phyloP scores from a whole-genome alignment of 2,329 filamentous ascomycete genomes.

The Nannizzia gypsea region DNA sequence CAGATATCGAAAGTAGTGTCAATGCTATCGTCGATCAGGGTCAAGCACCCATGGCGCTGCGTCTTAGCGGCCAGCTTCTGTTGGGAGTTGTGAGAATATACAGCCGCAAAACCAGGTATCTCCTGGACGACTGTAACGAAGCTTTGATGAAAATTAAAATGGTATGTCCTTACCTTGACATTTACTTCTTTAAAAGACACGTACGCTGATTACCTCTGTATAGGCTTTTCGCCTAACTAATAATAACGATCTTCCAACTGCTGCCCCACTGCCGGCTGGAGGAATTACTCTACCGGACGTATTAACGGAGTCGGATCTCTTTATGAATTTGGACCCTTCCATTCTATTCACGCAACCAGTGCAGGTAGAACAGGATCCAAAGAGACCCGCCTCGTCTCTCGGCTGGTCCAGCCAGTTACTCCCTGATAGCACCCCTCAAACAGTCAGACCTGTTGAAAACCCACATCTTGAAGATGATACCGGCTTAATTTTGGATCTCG shows the following conservation, averaged over 20 bases:
- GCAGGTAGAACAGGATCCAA: conserved; percentile 25
- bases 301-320: conserved; percentile 84
- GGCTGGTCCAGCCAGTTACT: conserved; percentile 69
- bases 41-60: conserved; percentile 87
- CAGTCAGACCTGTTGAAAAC: conserved; percentile 44
- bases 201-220: conserved; percentile 22
- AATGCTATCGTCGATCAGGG: conserved; percentile 87
- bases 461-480: conserved; percentile 53
- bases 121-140: conserved; percentile 95
- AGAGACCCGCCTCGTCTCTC: conserved; percentile 26
- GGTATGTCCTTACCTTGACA: conserved; percentile 43
- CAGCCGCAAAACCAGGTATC: conserved; percentile 88
- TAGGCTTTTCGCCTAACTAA: conserved; percentile 88
- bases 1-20: conserved; percentile 88
- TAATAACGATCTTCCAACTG: conserved; percentile 87
- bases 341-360: conserved; percentile 69
- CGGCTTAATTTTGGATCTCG: conserved; percentile 61
- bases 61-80: conserved; percentile 84
- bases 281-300: conserved; percentile 81
- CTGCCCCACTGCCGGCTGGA: conserved; percentile 67
- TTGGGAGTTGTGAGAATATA: conserved; percentile 96
- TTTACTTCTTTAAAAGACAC: no score
- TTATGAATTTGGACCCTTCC: conserved; percentile 71
- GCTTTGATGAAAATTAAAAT: conserved; percentile 97
- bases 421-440: conserved; percentile 50